Percentiles rank a stretch among this genome's conserved stretches.
These are phyloP conservation scores for Chrysoporthe austroafricana DNA, from an alignment of 2,329 filamentous ascomycete species.

Conservation along the genomic window DNA sequence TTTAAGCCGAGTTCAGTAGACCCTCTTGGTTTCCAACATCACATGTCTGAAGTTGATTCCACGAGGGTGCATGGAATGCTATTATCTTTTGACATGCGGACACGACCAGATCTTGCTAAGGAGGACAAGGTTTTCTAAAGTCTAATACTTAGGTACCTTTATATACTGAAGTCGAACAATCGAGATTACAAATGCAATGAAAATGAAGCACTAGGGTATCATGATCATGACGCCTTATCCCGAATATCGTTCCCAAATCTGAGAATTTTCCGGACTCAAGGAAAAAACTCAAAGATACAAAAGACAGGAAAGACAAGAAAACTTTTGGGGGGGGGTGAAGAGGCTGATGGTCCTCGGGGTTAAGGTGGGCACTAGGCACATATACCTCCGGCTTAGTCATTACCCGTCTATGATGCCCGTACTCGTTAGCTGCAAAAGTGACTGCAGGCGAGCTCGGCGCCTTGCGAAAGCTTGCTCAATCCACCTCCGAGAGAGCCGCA, in stretches of 20 bases:
- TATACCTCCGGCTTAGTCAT: constrained; percentile 8
- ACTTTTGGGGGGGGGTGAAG: too few relatives aligned
- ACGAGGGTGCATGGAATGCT: not conserved
- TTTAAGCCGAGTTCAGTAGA: not conserved
- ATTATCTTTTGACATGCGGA: not conserved
- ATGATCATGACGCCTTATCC: too few relatives aligned
- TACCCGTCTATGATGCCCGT: constrained; percentile 14
- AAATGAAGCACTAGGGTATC: not conserved
- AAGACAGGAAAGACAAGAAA: too few relatives aligned
- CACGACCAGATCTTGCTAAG: not conserved
- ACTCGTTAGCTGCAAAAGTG: constrained; percentile 5
- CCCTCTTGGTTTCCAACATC: not conserved
- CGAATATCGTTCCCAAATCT: too few relatives aligned
- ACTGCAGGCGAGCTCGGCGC: constrained; percentile 11
- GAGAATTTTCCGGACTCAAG: too few relatives aligned
- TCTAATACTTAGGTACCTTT: not conserved
- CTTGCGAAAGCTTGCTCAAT: constrained; percentile 8
- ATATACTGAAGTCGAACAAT: not conserved
- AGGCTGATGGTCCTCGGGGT: not conserved
- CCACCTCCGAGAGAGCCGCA: constrained; percentile 20
- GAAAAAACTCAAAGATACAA: too few relatives aligned
- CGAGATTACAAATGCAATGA: not conserved
- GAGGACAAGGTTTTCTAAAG: not conserved
- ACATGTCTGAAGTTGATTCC: not conserved
- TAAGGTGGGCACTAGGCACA: not conserved